Conservation (phyloP, 441 rosid genomes). For the Manihot esculenta region DNA sequence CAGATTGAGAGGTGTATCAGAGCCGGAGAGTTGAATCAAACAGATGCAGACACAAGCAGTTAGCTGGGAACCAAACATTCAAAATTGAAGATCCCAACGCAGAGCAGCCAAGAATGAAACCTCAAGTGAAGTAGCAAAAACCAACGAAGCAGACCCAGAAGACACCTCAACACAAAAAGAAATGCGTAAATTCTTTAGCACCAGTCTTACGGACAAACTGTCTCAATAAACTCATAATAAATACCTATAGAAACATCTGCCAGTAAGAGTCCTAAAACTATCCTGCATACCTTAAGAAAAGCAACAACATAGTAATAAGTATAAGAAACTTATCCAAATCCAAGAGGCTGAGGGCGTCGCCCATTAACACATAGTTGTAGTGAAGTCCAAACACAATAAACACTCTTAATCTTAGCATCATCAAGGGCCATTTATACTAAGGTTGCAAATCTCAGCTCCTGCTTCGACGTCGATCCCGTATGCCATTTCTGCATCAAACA, state of each 20-base stretch:
- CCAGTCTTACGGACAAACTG: conserved; percentile 28
- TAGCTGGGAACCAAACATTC: conserved; percentile 54
- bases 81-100: conserved; percentile 65
- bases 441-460: conserved; percentile 61
- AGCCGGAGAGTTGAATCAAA: conserved; percentile 57
- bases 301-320: conserved; percentile 46
- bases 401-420: conserved; percentile 44
- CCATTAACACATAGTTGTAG: conserved; percentile 60
- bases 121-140: conserved; percentile 83
- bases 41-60: conserved; percentile 63
- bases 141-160: conserved; percentile 79
- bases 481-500: conserved; percentile 63
- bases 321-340: conserved; percentile 71
- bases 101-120: conserved; percentile 58
- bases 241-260: conserved; percentile 33
- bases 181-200: conserved; percentile 61
- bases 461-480: conserved; percentile 81
- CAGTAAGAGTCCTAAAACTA: conserved; percentile 35
- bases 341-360: conserved; percentile 61
- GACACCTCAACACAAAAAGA: conserved; percentile 82
- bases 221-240: conserved; percentile 39
- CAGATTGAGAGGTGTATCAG: conserved; percentile 44
- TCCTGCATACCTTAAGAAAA: conserved; percentile 36
- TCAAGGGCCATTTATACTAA: conserved; percentile 21
- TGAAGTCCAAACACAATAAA: conserved; percentile 62